These are phyloP conservation scores for Warburgia ugandensis DNA, from an alignment of 164 flowering plant genomes.

Conservation along the genomic window DNA sequence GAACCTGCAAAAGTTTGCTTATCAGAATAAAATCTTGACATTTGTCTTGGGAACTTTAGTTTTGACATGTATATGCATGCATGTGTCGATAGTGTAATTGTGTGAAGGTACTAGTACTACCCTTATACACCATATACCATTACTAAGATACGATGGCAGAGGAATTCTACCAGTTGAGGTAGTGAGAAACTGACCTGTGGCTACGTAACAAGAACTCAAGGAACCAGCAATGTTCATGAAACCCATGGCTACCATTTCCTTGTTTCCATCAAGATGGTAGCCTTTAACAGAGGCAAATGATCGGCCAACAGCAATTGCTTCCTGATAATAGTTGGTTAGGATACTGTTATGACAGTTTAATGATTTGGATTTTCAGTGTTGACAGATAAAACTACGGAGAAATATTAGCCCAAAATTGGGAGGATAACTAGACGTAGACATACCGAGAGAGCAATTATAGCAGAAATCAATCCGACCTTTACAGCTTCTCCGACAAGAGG, in stretches of 20 bases:
- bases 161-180: too few relatives aligned
- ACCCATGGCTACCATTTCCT: constrained; percentile 88
- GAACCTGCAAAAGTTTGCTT: constrained; percentile 46
- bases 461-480: constrained; percentile 58
- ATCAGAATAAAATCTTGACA: neutral
- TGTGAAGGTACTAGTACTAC: too few relatives aligned
- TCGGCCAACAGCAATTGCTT: constrained; percentile 85
- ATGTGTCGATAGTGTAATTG: too few relatives aligned
- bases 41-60: too few relatives aligned
- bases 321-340: constrained; percentile 32
- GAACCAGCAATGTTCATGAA: constrained; percentile 79
- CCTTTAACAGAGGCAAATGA: constrained; percentile 83
- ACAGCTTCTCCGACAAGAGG: constrained; percentile 43
- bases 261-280: constrained; percentile 81
- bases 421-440: too few relatives aligned
- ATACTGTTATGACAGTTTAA: too few relatives aligned
- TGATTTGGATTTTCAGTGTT: too few relatives aligned
- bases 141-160: too few relatives aligned
- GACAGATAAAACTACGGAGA: too few relatives aligned
- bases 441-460: constrained; percentile 70
- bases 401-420: too few relatives aligned
- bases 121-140: too few relatives aligned
- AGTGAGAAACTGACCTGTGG: constrained; percentile 60
- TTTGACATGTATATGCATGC: too few relatives aligned
- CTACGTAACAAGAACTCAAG: constrained; percentile 74